A percentile compares a stretch with the other conserved stretches of the same genome.
Evolutionary conservation across 2,329 filamentous ascomycete species (phyloP).

Genomic region (Fusarium luffae): DNA sequence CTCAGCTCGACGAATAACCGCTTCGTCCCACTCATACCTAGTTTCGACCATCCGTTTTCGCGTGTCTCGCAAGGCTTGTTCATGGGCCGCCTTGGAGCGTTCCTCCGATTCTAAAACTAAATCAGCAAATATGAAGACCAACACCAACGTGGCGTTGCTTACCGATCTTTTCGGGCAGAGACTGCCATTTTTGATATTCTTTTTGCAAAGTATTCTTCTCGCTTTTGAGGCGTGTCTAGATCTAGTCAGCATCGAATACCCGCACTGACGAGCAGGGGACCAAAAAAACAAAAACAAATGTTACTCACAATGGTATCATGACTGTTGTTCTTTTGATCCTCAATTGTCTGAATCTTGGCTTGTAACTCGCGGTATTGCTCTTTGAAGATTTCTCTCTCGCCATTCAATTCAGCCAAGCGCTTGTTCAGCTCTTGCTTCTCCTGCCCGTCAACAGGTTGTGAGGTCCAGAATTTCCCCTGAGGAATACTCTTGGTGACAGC

Average conservation of each 20-base stretch:
- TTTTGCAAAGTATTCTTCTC: slow-evolving; percentile 77
- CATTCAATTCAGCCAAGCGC: slow-evolving; percentile 58
- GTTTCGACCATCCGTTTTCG: slow-evolving; percentile 59
- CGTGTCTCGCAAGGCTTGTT: slow-evolving; percentile 49
- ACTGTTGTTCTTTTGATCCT: slow-evolving; percentile 56
- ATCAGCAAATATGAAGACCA: not conserved
- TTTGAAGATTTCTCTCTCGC: slow-evolving; percentile 51
- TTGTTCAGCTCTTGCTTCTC: slow-evolving; percentile 71
- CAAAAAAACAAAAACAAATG: not conserved
- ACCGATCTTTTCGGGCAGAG: slow-evolving; percentile 78
- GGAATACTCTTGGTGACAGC: slow-evolving; percentile 72
- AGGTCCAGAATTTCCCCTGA: slow-evolving; percentile 76
- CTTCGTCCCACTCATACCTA: slow-evolving; percentile 64
- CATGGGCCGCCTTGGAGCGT: slow-evolving; percentile 46
- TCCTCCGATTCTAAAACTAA: slow-evolving; percentile 51
- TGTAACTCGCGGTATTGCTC: slow-evolving; percentile 50
- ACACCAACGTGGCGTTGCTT: slow-evolving; percentile 47
- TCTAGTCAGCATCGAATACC: slow-evolving; percentile 31
- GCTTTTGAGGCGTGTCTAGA: slow-evolving; percentile 60
- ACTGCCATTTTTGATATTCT: slow-evolving; percentile 71
- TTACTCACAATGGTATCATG: slow-evolving; percentile 52
- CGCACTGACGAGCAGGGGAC: not conserved
- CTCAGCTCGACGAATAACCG: slow-evolving; percentile 66
- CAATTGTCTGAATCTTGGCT: slow-evolving; percentile 55
- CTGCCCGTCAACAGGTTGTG: slow-evolving; percentile 76